phyloP scores from a whole-genome alignment of 345 rosid genomes.

The Citrus unshiu region DNA sequence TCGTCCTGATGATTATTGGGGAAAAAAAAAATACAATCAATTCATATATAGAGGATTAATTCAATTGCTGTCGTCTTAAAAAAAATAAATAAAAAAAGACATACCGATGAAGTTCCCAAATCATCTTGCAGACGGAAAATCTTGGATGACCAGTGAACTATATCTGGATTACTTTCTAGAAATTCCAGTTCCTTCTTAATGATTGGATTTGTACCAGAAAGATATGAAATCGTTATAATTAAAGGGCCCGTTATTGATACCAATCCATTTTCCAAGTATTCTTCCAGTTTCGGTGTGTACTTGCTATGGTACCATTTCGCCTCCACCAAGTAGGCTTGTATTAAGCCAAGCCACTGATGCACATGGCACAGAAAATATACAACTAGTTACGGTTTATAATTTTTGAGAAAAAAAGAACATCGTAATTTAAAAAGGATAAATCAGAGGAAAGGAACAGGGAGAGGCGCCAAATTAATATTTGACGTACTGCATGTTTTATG shows the following conservation, averaged over 20 bases:
- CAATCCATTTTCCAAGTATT: slow-evolving; percentile 9
- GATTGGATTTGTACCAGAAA: background rate
- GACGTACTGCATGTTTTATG: slow-evolving; percentile 9
- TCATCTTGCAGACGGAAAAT: slow-evolving; percentile 22
- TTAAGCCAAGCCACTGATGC: slow-evolving; percentile 18
- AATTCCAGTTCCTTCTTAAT: background rate
- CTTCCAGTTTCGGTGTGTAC: background rate
- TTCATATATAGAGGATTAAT: too few relatives aligned
- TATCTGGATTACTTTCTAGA: background rate
- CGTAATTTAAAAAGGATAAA: too few relatives aligned
- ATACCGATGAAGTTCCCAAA: slow-evolving; percentile 24
- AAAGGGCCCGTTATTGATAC: slow-evolving; percentile 2
- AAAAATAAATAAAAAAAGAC: too few relatives aligned
- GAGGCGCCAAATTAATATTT: background rate
- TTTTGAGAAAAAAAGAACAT: background rate
- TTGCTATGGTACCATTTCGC: slow-evolving; percentile 19
- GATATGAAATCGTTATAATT: background rate
- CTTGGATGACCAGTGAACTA: background rate
- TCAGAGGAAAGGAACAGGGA: too few relatives aligned
- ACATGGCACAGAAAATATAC: background rate
- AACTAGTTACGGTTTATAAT: background rate
- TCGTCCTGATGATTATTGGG: slow-evolving; percentile 13
- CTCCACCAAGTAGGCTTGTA: slow-evolving; percentile 18
- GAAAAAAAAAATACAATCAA: background rate
- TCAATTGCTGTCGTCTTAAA: background rate